Base-by-base conservation (phyloP, 257 asterid genomes). In the Forsythia suspensa region DNA sequence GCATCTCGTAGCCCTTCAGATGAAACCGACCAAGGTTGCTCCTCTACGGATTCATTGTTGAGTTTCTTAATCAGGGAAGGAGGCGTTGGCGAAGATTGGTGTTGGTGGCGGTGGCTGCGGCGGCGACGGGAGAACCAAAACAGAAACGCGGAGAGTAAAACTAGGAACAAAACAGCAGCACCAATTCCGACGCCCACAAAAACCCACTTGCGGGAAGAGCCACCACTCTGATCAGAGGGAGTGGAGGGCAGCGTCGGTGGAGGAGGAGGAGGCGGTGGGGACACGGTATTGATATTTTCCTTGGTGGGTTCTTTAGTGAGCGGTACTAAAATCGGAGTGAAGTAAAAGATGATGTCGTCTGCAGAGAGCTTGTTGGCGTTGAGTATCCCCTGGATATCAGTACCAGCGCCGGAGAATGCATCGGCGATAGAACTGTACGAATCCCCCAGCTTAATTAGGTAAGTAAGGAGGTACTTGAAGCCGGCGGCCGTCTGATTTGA, bases 151-250 rank as follows among this genome's bases (percentile, higher is more conserved):
- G 76, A 72, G 34, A 77, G 8, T 1, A 82, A n/a, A 20, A 48
- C 3, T 3, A 84, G 66, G 7, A 90, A 24, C 36, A 88, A 51
- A 21, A 68, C 9, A 36, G 83, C 90, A 66, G 76, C 85, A 38
- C 90, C 91, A 52, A 87, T 51, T 69, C 91, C 94, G 6, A 86
- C 89, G 10, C 91, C 94, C 21, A 88, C 75, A 77, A 80, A 91
- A 36, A 88, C 44, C 92, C 84, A 71, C 80, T 80, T 82, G 55
- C 63, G 78, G 59, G 92, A 85, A 66, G 75, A 55, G 2, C 74
- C 74, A 41, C 65, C 44, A 68, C 74, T 75, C n/a, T 10, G 46
- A 1, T 5, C 46, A 15, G 40, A 3, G 3, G 86, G 68, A 18
- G 70, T 16, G 29, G 52, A 0, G 13, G 82, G 74, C 10, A 11